A percentile compares a stretch with the other conserved stretches of the same genome.
These are phyloP conservation scores for Scheffersomyces cryptocercus DNA, from an alignment of 1,139 yeast species.

Conservation along the genomic window DNA sequence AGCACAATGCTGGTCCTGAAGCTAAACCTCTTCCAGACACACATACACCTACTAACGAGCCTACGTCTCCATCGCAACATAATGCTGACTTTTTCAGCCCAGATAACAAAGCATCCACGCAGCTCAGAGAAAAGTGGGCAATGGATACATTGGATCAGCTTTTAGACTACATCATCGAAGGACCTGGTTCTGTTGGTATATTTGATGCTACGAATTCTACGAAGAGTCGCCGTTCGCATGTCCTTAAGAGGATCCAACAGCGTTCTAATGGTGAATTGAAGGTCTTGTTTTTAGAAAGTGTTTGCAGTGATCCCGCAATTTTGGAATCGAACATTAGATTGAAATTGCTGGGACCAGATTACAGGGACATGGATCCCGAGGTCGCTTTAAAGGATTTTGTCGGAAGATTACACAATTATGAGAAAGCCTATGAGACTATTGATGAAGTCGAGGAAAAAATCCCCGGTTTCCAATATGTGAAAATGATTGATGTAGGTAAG, in stretches of 20 bases:
- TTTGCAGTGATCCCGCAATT: conserved; percentile 77
- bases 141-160: conserved; percentile 88
- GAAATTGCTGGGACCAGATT: conserved; percentile 92
- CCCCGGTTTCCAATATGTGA: conserved; percentile 76
- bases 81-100: conserved; percentile 88
- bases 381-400: conserved; percentile 79
- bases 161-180: conserved; percentile 75
- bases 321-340: conserved; percentile 81
- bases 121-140: conserved; percentile 91
- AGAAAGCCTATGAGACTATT: conserved; percentile 86
- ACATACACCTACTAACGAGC: conserved; percentile 38
- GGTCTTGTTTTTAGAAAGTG: conserved; percentile 81
- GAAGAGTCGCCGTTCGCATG: conserved; percentile 65
- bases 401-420: conserved; percentile 79
- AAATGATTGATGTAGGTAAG: conserved; percentile 94
- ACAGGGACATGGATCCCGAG: conserved; percentile 80
- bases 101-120: conserved; percentile 62
- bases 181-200: conserved; percentile 89
- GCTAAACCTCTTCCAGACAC: conserved; percentile 69
- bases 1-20: conserved; percentile 71
- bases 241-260: conserved; percentile 67
- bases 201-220: conserved; percentile 96
- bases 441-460: conserved; percentile 64
- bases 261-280: conserved; percentile 74
- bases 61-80: conserved; percentile 37